Evolutionary conservation across 306 rosid genomes (phyloP).

Genomic region (Bauhinia variegata): DNA sequence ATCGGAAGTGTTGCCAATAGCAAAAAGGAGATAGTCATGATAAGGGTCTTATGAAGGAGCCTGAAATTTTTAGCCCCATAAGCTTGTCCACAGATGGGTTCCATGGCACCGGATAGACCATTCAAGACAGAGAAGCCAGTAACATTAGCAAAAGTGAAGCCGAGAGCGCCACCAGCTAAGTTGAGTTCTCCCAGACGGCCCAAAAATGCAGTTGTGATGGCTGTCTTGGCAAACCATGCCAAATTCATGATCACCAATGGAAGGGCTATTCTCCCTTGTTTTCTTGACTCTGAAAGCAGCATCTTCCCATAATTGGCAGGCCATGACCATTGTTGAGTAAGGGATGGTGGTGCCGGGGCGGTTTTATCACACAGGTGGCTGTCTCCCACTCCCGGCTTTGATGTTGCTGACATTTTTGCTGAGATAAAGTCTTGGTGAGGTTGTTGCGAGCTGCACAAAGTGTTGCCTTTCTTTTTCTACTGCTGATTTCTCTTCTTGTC

Average conservation of each 20-base stretch:
- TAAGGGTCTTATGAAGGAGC: constrained; percentile 85
- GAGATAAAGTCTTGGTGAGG: constrained; percentile 28
- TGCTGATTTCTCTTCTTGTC: not conserved
- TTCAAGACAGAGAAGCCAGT: constrained; percentile 86
- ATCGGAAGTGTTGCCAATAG: constrained; percentile 62
- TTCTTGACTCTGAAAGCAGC: constrained; percentile 57
- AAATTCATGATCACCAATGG: constrained; percentile 82
- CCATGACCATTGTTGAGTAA: constrained; percentile 46
- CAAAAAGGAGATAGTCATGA: constrained; percentile 65
- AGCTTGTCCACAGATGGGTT: constrained; percentile 93
- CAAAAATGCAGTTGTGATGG: constrained; percentile 80
- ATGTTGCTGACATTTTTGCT: constrained; percentile 48
- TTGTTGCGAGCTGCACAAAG: not conserved
- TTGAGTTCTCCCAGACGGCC: constrained; percentile 77
- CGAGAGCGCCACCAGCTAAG: constrained; percentile 79
- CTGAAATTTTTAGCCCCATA: constrained; percentile 71
- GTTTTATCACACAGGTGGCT: constrained; percentile 29
- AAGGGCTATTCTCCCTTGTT: constrained; percentile 57
- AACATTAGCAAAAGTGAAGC: constrained; percentile 89
- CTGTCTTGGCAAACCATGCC: constrained; percentile 76
- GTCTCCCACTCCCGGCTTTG: constrained; percentile 42
- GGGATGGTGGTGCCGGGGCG: not conserved
- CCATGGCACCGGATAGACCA: constrained; percentile 86
- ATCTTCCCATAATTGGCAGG: constrained; percentile 26
- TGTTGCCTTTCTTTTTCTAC: not conserved